Base-by-base conservation (phyloP, 2,329 filamentous ascomycete genomes). In the Periconia sp. region DNA sequence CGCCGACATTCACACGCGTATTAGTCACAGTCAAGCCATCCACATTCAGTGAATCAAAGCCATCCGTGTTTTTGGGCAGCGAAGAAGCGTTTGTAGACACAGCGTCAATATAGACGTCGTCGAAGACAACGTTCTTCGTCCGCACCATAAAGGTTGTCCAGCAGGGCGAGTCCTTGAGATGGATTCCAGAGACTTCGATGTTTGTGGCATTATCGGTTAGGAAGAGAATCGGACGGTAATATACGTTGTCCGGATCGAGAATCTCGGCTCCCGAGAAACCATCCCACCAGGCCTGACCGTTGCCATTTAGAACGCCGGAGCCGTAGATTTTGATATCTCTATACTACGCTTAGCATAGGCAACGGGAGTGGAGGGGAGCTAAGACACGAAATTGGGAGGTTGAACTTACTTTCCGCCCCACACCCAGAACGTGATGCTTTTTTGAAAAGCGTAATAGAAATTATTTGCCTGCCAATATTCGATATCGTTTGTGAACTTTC, bases 131-230 rank as follows among this genome's bases (percentile, higher is more conserved):
- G 46, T 81, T 78, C 58, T 81, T 72, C 52, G 75, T 82, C 22
- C 77, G 76, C 11, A 84, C 79, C 24, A 85, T 70, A 52, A 84
- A 85, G 57, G 82, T 85, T 2, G 78, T 83, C 82, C 82, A 85
- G 69, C 80, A 83, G 1, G 82, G 82, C 0, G 80, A 83, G 60
- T 83, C 79, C 46, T 82, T 77, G 53, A 84, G 74, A 12, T 78
- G 77, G 39, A 85, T 81, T 1, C 82, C 82, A 24, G 78, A 74
- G 4, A 85, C 74, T 3, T 74, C 73, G 2, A 85, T 61, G 16
- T 82, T 78, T 4, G 81, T 84, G 0, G 80, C 78, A 34, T 84
- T 84, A 59, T 84, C 79, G 0, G 80, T 82, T 25, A 83, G 72
- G 66, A 85, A 85, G 3, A 85, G 72, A 19, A 84, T 80, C 0